These are phyloP conservation scores for Metarhizium robertsii DNA, from an alignment of 2,329 filamentous ascomycete genomes.

Conservation along the genomic window DNA sequence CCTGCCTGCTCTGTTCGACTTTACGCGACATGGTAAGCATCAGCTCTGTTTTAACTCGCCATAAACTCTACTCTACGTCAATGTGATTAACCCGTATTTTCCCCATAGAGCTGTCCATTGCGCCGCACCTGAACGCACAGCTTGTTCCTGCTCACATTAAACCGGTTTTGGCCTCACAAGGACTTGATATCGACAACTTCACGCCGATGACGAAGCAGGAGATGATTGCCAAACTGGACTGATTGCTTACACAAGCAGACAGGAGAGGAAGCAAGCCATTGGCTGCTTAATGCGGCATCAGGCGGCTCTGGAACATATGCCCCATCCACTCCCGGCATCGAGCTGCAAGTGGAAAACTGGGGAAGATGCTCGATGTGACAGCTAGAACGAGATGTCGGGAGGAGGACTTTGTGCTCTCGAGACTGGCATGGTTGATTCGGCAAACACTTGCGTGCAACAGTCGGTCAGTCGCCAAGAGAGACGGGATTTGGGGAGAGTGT, in stretches of 20 bases:
- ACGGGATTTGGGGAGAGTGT: slow-evolving; percentile 16
- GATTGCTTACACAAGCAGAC: slow-evolving; percentile 33
- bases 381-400: slow-evolving; percentile 18
- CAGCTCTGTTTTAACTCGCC: background rate
- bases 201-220: slow-evolving; percentile 85
- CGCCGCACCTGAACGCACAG: slow-evolving; percentile 75
- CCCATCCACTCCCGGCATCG: slow-evolving; percentile 18
- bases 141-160: slow-evolving; percentile 80
- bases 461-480: slow-evolving; percentile 10
- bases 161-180: slow-evolving; percentile 61
- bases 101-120: slow-evolving; percentile 85
- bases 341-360: slow-evolving; percentile 17
- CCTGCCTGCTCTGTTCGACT: slow-evolving; percentile 83
- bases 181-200: slow-evolving; percentile 90
- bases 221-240: slow-evolving; percentile 97
- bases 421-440: slow-evolving; percentile 11
- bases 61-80: background rate
- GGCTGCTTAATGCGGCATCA: slow-evolving; percentile 20
- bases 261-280: slow-evolving; percentile 22
- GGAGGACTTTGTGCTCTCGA: slow-evolving; percentile 19
- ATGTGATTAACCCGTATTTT: background rate
- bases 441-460: slow-evolving; percentile 5
- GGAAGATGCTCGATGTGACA: slow-evolving; percentile 15
- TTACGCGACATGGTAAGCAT: slow-evolving; percentile 78
- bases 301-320: slow-evolving; percentile 20